phyloP scores from a whole-genome alignment of 2,329 filamentous ascomycete species.

The Penicillium sp. region DNA sequence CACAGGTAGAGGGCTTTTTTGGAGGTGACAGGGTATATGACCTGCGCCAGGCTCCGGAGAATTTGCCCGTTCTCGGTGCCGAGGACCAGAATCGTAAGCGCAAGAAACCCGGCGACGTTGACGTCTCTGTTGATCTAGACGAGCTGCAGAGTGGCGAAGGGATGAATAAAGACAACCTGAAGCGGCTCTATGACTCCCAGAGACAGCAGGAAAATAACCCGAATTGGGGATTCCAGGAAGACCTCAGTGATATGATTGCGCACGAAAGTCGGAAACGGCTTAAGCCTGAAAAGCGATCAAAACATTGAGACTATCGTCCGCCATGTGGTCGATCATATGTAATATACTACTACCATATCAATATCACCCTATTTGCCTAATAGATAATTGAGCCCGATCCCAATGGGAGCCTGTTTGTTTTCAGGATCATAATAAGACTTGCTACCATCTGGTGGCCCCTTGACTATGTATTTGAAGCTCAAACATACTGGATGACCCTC shows the following conservation, averaged over 20 bases:
- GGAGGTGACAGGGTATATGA: slow-evolving; percentile 94
- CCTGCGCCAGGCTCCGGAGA: slow-evolving; percentile 65
- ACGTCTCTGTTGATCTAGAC: slow-evolving; percentile 89
- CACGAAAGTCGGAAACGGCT: slow-evolving; percentile 88
- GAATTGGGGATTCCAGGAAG: slow-evolving; percentile 81
- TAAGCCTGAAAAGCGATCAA: slow-evolving; percentile 73
- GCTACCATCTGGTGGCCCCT: too few relatives aligned
- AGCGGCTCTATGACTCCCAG: slow-evolving; percentile 76
- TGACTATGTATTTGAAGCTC: too few relatives aligned
- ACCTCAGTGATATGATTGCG: slow-evolving; percentile 94
- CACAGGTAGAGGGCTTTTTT: slow-evolving; percentile 90
- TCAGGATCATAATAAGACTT: too few relatives aligned
- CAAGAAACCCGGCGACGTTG: slow-evolving; percentile 96
- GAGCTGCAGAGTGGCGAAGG: slow-evolving; percentile 74
- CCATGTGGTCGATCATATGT: neutral
- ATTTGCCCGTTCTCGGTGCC: slow-evolving; percentile 75
- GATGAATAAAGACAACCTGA: slow-evolving; percentile 82
- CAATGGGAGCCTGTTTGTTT: too few relatives aligned
- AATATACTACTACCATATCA: too few relatives aligned
- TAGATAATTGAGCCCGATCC: too few relatives aligned
- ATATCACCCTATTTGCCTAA: too few relatives aligned
- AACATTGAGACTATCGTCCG: neutral
- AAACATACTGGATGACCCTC: too few relatives aligned
- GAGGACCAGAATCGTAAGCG: slow-evolving; percentile 80
- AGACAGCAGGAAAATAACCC: slow-evolving; percentile 69